Evolutionary conservation across 768 basidiomycete species (phyloP).

Genomic region (Amanita pallidorosea): DNA sequence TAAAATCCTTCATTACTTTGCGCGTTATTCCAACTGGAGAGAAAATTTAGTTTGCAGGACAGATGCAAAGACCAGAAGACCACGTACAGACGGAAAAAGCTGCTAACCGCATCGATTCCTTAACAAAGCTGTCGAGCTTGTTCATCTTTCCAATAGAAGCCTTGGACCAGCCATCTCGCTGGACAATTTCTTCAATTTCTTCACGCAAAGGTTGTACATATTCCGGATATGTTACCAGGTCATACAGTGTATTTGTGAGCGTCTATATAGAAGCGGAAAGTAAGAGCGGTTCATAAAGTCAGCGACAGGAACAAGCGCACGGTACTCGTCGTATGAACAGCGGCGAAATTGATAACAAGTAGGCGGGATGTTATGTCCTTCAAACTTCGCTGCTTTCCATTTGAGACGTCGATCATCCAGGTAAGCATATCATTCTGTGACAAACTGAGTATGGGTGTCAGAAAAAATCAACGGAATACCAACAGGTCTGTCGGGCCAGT

Average conservation of each 20-base stretch:
- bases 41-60: conserved; percentile 14
- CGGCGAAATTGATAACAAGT: conserved; percentile 29
- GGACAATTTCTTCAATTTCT: conserved; percentile 28
- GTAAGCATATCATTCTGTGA: conserved; percentile 34
- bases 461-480: neutral
- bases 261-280: conserved; percentile 13
- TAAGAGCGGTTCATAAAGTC: neutral
- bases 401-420: conserved; percentile 32
- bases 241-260: conserved; percentile 24
- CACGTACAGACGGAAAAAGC: conserved; percentile 13
- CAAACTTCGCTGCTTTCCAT: conserved; percentile 16
- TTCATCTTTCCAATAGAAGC: conserved; percentile 24
- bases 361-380: conserved; percentile 21
- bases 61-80: neutral
- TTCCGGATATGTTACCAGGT: conserved; percentile 24
- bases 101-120: conserved; percentile 23
- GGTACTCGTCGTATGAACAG: conserved; percentile 31
- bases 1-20: neutral
- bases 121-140: conserved; percentile 35
- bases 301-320: conserved; percentile 11
- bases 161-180: conserved; percentile 26
- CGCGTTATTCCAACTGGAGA: conserved; percentile 16
- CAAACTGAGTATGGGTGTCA: neutral
- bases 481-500: conserved; percentile 22
- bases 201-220: conserved; percentile 24